Evolutionary conservation across 305 asterid genomes (phyloP).

Genomic region (Solanum hybrid): DNA sequence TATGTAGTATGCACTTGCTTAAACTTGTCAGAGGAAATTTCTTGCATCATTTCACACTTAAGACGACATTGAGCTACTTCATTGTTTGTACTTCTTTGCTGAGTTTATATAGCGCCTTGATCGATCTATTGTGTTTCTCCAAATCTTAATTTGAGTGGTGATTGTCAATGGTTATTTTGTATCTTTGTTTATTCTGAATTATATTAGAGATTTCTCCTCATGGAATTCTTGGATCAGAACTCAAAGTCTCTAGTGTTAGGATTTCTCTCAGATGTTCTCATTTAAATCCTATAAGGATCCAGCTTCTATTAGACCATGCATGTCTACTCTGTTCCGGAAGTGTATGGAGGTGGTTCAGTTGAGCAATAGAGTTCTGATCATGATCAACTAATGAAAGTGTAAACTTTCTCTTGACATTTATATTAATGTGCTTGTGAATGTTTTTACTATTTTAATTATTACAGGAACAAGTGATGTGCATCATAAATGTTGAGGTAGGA

Average conservation of each 20-base stretch:
- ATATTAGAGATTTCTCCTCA: neutral
- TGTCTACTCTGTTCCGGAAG: neutral
- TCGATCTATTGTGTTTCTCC: neutral
- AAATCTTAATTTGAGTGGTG: neutral
- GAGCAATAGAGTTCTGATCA: neutral
- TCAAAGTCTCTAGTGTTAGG: neutral
- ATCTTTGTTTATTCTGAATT: neutral
- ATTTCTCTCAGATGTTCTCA: neutral
- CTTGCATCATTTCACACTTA: neutral
- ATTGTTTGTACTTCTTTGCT: neutral
- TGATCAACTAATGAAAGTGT: neutral
- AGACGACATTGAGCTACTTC: neutral
- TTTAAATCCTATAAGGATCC: neutral
- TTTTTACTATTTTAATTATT: neutral
- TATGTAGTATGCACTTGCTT: neutral
- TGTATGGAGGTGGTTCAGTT: too few relatives aligned
- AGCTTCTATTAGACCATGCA: neutral
- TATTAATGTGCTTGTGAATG: neutral
- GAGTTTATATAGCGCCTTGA: neutral
- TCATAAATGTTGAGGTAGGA: neutral
- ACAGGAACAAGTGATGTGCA: neutral
- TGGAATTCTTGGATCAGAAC: neutral
- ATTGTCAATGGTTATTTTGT: neutral
- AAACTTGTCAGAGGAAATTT: neutral
- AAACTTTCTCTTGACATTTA: neutral